These are phyloP conservation scores for Suhomyces kunorum DNA, from an alignment of 1,139 yeast species.

Conservation along the genomic window DNA sequence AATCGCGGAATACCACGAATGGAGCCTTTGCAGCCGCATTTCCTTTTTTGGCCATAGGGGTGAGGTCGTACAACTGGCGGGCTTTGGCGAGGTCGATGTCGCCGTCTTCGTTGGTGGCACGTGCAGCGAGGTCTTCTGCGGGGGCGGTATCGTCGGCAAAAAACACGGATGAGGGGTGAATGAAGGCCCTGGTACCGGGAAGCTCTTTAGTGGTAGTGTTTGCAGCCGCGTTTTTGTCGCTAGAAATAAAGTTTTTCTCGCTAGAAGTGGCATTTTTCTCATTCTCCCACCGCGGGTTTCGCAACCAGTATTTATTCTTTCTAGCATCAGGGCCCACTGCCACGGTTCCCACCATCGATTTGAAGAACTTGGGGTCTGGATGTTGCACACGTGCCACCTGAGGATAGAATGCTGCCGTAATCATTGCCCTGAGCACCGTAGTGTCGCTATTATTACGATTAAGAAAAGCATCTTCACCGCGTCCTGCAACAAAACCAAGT, in stretches of 20 bases:
- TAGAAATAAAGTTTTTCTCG: not conserved
- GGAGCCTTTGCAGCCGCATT: slow-evolving; percentile 43
- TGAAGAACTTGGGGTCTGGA: slow-evolving; percentile 77
- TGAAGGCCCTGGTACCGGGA: slow-evolving; percentile 69
- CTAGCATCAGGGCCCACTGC: slow-evolving; percentile 83
- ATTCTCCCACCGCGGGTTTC: slow-evolving; percentile 57
- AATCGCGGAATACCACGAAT: slow-evolving; percentile 56
- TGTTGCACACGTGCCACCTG: slow-evolving; percentile 76
- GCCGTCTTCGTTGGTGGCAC: slow-evolving; percentile 41
- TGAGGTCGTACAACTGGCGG: slow-evolving; percentile 29
- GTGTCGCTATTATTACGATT: slow-evolving; percentile 55
- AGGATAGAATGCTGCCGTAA: slow-evolving; percentile 83
- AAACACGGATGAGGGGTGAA: slow-evolving; percentile 80
- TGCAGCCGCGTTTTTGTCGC: not conserved
- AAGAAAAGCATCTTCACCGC: slow-evolving; percentile 17
- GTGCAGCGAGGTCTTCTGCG: slow-evolving; percentile 24
- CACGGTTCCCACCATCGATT: slow-evolving; percentile 74
- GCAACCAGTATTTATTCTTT: slow-evolving; percentile 69
- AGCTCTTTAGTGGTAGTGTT: slow-evolving; percentile 5
- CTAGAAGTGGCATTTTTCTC: not conserved
- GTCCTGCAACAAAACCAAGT: slow-evolving; percentile 68
- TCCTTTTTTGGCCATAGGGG: slow-evolving; percentile 33
- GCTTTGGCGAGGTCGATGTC: slow-evolving; percentile 34
- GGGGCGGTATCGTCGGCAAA: slow-evolving; percentile 36
- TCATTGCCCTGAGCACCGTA: slow-evolving; percentile 59